phyloP scores from a whole-genome alignment of 805 yeast species.

The Blastobotrys americana region DNA sequence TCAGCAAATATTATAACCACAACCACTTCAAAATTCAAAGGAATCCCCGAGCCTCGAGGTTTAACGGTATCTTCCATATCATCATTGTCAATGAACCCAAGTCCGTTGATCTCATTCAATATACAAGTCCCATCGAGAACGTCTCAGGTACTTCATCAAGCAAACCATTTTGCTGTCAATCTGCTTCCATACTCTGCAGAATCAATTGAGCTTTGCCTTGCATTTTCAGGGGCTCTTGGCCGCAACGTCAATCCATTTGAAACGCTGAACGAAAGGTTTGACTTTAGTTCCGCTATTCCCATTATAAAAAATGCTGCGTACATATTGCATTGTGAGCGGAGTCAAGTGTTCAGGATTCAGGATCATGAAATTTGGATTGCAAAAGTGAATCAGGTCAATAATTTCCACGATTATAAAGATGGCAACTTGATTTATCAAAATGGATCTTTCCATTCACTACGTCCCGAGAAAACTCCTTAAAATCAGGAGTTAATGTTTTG shows the following conservation, averaged over 20 bases:
- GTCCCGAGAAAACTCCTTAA: too few relatives aligned
- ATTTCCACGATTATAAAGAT: conserved; percentile 23
- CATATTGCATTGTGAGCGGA: conserved; percentile 25
- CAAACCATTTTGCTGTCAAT: conserved; percentile 62
- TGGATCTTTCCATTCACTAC: conserved; percentile 29
- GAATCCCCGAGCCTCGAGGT: conserved; percentile 45
- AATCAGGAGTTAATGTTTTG: too few relatives aligned
- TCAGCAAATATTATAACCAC: conserved; percentile 57
- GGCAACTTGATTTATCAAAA: conserved; percentile 21
- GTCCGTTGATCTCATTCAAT: conserved; percentile 77
- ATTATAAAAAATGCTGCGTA: conserved; percentile 21
- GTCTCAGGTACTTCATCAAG: conserved; percentile 53
- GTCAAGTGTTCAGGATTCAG: conserved; percentile 40
- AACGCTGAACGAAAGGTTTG: conserved; percentile 21
- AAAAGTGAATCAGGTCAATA: conserved; percentile 39
- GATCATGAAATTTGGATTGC: conserved; percentile 93
- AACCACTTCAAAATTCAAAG: conserved; percentile 21
- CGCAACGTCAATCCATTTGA: conserved; percentile 31
- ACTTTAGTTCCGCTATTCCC: conserved; percentile 25
- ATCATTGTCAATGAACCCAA: conserved; percentile 71
- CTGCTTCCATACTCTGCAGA: conserved; percentile 53
- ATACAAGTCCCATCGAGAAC: conserved; percentile 82
- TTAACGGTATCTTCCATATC: conserved; percentile 82
- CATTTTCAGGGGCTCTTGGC: conserved; percentile 53
- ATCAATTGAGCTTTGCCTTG: conserved; percentile 54